A percentile compares a stretch with the other conserved stretches of the same genome.
Conservation (phyloP, 1,139 yeast species). For the Geotrichum europaeum region DNA sequence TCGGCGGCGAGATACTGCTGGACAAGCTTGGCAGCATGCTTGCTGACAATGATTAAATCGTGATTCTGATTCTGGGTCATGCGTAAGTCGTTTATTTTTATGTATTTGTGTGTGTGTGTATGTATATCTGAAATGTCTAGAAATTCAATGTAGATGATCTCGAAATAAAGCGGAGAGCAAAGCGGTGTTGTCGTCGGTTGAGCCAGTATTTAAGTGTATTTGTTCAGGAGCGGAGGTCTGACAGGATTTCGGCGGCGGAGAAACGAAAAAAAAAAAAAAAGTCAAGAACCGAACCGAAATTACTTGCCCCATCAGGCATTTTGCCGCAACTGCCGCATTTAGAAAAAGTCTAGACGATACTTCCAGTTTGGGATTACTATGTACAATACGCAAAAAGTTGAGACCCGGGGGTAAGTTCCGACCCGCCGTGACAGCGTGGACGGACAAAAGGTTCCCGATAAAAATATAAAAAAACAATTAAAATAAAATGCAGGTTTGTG, state of each 20-base stretch:
- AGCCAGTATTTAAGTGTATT: neutral
- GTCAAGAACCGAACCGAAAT: neutral
- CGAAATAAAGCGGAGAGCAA: neutral
- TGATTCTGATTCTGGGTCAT: conserved; percentile 3
- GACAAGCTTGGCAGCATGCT: conserved; percentile 19
- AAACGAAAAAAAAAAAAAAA: neutral
- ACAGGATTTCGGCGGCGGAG: neutral
- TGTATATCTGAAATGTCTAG: neutral
- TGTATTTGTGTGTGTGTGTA: neutral
- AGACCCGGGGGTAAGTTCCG: neutral
- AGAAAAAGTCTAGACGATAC: neutral
- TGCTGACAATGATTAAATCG: conserved; percentile 16
- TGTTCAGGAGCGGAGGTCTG: neutral
- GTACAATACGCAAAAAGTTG: neutral
- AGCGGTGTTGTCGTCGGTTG: neutral
- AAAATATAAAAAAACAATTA: neutral
- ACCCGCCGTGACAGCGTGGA: neutral
- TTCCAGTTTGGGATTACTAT: neutral
- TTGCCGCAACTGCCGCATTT: neutral
- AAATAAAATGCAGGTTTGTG: neutral
- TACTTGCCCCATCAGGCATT: neutral
- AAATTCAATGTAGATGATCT: neutral
- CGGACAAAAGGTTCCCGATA: neutral
- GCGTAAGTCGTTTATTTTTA: neutral
- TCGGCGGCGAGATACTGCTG: conserved; percentile 21